Evolutionary conservation across 2,329 filamentous ascomycete species (phyloP), one percentile per base, ranked within the genome.

Genomic region (Tolypocladium cylindrosporum): DNA sequence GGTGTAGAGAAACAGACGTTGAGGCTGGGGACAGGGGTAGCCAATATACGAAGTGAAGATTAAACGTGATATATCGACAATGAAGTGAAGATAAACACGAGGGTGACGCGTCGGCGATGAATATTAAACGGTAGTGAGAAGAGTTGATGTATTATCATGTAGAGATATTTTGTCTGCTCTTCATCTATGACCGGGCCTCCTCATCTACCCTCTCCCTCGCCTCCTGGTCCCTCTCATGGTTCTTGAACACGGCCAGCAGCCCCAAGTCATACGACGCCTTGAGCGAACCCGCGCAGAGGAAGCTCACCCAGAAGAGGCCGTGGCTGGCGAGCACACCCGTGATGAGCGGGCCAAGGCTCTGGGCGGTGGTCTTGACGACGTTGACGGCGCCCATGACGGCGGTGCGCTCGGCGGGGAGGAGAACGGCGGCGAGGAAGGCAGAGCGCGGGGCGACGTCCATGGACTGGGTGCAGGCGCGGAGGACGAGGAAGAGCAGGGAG

Each of bases 391-490:
- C 88, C 81, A 91, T 86, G 13, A 89, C 81, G 0, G 86, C 85
- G 0, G 88, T 91, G 1, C 88, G 79, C 69, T 91, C 87, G 2
- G 77, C 74, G 0, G 86, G 79, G 11, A 82, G 78, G 3, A 91
- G 77, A 0, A 85, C 80, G 1, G 84, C 82, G 0, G 88, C 82
- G 2, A 91, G 70, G 67, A 91, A 90, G 0, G 88, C 88, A 3
- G 82, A 79, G 10, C 87, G 80, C 0, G 88, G 88, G 0, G 85
- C 87, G 27, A 82, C 79, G 63, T 91, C 88, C 87, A 91, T 91
- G 54, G 77, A 84, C 57, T 83, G 79, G 0, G 81, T 80, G 60
- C 81, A 83, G 0, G 86, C 77, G 9, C 88, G 80, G 13, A 87
- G 74, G 19, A 87, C 69, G 13, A 90, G 74, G 58, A 90, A 81